Evolutionary conservation across 257 asterid species (phyloP).

Genomic region (Voacanga thouarsii): DNA sequence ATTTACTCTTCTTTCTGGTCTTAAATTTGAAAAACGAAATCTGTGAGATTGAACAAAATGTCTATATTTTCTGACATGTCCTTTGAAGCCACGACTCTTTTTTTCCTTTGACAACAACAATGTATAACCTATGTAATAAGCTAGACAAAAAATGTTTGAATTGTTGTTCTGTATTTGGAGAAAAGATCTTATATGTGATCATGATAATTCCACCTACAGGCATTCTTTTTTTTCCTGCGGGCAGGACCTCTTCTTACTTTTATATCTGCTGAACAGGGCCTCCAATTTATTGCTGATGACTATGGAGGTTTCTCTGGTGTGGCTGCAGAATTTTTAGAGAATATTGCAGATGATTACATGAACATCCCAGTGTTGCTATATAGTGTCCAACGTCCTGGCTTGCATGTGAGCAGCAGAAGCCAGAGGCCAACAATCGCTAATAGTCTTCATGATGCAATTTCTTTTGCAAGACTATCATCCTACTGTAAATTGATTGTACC

Average conservation of each 20-base stretch:
- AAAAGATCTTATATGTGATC: neutral
- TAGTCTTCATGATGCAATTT: conserved; percentile 79
- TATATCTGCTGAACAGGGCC: conserved; percentile 48
- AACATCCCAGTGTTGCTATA: conserved; percentile 77
- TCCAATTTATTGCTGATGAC: conserved; percentile 80
- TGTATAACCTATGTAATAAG: neutral
- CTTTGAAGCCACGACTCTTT: neutral
- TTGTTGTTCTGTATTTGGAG: neutral
- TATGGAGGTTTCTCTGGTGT: conserved; percentile 90
- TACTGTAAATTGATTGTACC: conserved; percentile 79
- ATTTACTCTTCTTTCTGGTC: neutral
- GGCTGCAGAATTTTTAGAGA: conserved; percentile 78
- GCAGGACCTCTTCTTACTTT: conserved; percentile 8
- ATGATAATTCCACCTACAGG: neutral
- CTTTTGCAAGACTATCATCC: conserved; percentile 69
- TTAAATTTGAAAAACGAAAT: neutral
- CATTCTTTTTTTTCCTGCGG: neutral
- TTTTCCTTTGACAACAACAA: neutral
- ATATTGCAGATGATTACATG: conserved; percentile 86
- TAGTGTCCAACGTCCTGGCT: conserved; percentile 55
- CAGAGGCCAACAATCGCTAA: conserved; percentile 50
- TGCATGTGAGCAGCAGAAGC: conserved; percentile 34
- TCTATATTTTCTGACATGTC: neutral
- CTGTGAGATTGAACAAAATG: neutral
- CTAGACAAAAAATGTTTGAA: neutral